Evolutionary conservation across 495 filamentous ascomycete genomes (phyloP).

Genomic region (Lasiosphaeria hispida): DNA sequence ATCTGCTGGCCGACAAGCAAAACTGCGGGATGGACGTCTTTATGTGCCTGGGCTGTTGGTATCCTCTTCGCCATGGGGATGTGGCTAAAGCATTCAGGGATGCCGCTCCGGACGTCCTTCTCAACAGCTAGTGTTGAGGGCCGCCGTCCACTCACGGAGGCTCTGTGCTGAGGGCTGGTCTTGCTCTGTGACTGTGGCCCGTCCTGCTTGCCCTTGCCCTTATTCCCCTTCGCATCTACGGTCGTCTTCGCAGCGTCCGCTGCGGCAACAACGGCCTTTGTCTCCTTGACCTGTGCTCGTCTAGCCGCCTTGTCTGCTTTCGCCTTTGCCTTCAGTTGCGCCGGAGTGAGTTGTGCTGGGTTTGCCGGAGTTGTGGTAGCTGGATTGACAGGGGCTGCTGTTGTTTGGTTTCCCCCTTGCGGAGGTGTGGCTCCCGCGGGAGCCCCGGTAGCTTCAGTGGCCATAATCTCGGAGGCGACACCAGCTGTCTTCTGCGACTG

Average conservation of each 20-base stretch:
- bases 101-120: slow-evolving; percentile 44
- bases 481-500: not conserved
- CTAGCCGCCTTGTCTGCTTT: slow-evolving; percentile 78
- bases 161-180: slow-evolving; percentile 35
- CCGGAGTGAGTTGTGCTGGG: slow-evolving; percentile 53
- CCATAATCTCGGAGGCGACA: slow-evolving; percentile 19
- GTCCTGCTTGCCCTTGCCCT: slow-evolving; percentile 52
- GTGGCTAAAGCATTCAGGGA: slow-evolving; percentile 75
- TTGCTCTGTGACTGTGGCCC: slow-evolving; percentile 27
- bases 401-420: not conserved
- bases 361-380: slow-evolving; percentile 7
- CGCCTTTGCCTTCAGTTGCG: slow-evolving; percentile 71
- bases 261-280: slow-evolving; percentile 32
- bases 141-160: slow-evolving; percentile 34
- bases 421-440: slow-evolving; percentile 13
- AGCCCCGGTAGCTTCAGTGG: slow-evolving; percentile 23
- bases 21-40: slow-evolving; percentile 88
- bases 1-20: slow-evolving; percentile 85
- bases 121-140: slow-evolving; percentile 49
- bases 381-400: slow-evolving; percentile 3
- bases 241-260: slow-evolving; percentile 10
- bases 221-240: slow-evolving; percentile 38
- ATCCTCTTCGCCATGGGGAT: slow-evolving; percentile 75
- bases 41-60: slow-evolving; percentile 69
- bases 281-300: slow-evolving; percentile 60